Base-by-base conservation (phyloP, 495 filamentous ascomycete species). In the Pyronema omphalodes region DNA sequence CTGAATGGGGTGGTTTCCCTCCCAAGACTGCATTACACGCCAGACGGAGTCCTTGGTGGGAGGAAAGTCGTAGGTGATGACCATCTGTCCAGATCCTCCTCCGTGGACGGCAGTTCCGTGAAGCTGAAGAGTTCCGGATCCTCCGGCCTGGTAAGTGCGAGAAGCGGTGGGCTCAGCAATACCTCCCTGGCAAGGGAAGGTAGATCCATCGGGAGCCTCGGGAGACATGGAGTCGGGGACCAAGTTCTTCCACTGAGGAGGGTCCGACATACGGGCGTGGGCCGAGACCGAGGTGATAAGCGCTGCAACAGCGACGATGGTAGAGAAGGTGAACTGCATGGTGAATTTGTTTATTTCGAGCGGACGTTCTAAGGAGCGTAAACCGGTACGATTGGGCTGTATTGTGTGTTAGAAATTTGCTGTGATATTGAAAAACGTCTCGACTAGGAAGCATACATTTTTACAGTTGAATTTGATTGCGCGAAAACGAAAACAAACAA, bases 51-150 rank as follows among this genome's bases (percentile, higher is more conserved):
- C 70, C 54, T 70, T 71, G 52, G 67, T 76, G 3, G 80, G 78
- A 3, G 71, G 59, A 4, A 66, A 65, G 60, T 93, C 86, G 61
- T 86, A 84, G 12, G 87, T 88, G 60, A 94, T 73, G 3, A 79
- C 76, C 44, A 95, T 67, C 62, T 95, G 88, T 68, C 88, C 94
- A 4, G 83, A 88, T 5, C 88, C 88, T 40, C 88, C 88, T 41
- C 80, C 82, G 65, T 95, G 88, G 7, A 78, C 77, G 0, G 88
- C 88, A 7, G 66, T 64, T 0, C 79, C 79, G 0, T 67, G 69
- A 66, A 84, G 81, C 12, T 61, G 60, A 5, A 86, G 66, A 0
- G 58, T 53, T 59, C 82, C 76, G 0, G 63, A 63, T 2, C 72
- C 71, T 4, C 81, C 82, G 12, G 79, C 65, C 0, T 60, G 54